Evolutionary conservation across 1,284 basidiomycete species (phyloP).

Genomic region (Irpex sp.): DNA sequence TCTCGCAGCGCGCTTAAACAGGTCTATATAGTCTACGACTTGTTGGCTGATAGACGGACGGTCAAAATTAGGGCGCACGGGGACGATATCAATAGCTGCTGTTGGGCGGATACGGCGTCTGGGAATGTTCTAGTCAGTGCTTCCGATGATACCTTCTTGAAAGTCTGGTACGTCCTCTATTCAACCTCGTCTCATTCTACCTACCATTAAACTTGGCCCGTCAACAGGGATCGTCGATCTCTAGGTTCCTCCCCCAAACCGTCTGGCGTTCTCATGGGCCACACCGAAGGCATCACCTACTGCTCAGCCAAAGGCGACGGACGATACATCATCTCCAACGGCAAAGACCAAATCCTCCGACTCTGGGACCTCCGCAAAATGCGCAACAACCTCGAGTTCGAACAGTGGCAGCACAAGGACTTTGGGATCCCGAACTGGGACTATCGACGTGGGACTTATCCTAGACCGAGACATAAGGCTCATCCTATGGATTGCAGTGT

Average conservation of each 20-base stretch:
- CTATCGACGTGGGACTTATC: slow-evolving; percentile 71
- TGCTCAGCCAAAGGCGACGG: slow-evolving; percentile 90
- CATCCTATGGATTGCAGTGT: slow-evolving; percentile 90
- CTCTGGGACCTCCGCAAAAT: slow-evolving; percentile 96
- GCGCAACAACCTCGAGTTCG: slow-evolving; percentile 70
- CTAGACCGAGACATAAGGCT: slow-evolving; percentile 51
- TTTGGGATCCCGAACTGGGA: slow-evolving; percentile 74
- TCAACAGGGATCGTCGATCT: slow-evolving; percentile 82
- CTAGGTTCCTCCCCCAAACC: slow-evolving; percentile 76
- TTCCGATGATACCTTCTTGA: slow-evolving; percentile 90
- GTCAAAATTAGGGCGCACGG: slow-evolving; percentile 84
- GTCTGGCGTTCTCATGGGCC: slow-evolving; percentile 89
- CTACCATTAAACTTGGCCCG: no score
- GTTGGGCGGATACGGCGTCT: slow-evolving; percentile 88
- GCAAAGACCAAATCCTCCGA: slow-evolving; percentile 91
- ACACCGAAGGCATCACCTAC: slow-evolving; percentile 92
- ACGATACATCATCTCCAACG: slow-evolving; percentile 94
- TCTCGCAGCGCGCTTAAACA: not conserved
- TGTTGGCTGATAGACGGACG: slow-evolving; percentile 72
- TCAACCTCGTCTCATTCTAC: no score
- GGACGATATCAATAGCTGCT: slow-evolving; percentile 94
- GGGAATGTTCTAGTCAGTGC: slow-evolving; percentile 93
- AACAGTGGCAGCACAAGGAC: slow-evolving; percentile 38
- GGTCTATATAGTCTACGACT: slow-evolving; percentile 77
- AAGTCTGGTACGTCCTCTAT: slow-evolving; percentile 72